Evolutionary conservation across 805 yeast genomes (phyloP), one percentile per base, ranked within the genome.

Genomic region (Wickerhamomyces rabaulensis): DNA sequence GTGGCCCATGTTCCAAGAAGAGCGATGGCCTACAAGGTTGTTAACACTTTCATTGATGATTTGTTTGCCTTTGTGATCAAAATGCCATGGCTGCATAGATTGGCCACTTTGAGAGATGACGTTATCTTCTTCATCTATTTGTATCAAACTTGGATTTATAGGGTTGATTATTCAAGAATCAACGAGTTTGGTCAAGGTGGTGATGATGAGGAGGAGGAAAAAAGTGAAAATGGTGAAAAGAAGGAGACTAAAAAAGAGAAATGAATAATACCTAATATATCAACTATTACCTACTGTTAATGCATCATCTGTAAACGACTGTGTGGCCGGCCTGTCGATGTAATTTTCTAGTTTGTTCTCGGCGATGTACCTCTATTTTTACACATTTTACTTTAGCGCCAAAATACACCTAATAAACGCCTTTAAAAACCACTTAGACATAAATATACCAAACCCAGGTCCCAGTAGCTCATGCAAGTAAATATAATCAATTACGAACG

Each of bases 1-100:
- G 73, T 70, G 13, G 74, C 73, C 2, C 73, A 67, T 53, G 67
- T 67, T 57, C 72, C 73, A 4, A 56, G 64, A 41, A 62, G 65
- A 46, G 72, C 74, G 1, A 65, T 69, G 69, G 63, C 65, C 5
- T 71, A 68, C 54, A 70, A 69, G 53, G 66, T 67, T 41, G 60
- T 71, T 39, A 68, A 68, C 51, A 68, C 74, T 3, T 64, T 71
- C 43, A 68, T 68, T 45, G 71, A 69, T 41, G 69, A 70, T 48
- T 43, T 70, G 45, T 67, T 70, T 55, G 70, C 74, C 3, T 68
- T 64, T 51, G 71, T 70, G 21, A 61, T 69, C 43, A 71, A 68
- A 50, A 68, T 68, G 71, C 75, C 75, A 4, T 58, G 67, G 59
- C 51, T 71, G 21, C 73, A 69, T 52, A 59, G 71, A 40, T 47